Percentiles rank a stretch among this genome's conserved stretches.
Evolutionary conservation across 139 green algal species (phyloP).

Genomic region (Picochlorum sp.): DNA sequence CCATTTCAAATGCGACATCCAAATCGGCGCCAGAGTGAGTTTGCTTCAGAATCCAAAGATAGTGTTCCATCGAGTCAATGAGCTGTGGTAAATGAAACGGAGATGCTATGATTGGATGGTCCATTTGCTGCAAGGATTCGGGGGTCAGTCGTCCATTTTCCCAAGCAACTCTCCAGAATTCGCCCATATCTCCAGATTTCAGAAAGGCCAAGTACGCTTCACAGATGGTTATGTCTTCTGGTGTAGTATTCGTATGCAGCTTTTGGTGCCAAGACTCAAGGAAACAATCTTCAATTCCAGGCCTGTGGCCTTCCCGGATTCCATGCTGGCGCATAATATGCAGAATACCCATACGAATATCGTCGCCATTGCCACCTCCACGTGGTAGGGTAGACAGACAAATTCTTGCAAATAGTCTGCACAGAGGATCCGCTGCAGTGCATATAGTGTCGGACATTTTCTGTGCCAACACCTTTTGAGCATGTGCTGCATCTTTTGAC

Average conservation of each 20-base stretch:
- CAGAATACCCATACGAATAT: slow-evolving; percentile 55
- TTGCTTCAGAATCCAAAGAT: slow-evolving; percentile 82
- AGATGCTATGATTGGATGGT: slow-evolving; percentile 46
- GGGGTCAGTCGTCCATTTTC: slow-evolving; percentile 55
- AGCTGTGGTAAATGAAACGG: slow-evolving; percentile 82
- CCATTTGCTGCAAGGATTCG: slow-evolving; percentile 53
- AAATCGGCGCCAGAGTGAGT: slow-evolving; percentile 68
- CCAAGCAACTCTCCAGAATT: slow-evolving; percentile 61
- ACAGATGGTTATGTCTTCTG: slow-evolving; percentile 96
- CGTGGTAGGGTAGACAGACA: slow-evolving; percentile 57
- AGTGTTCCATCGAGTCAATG: slow-evolving; percentile 70
- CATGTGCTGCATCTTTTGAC: slow-evolving; percentile 79
- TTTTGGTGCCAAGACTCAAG: slow-evolving; percentile 95
- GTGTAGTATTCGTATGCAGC: slow-evolving; percentile 98
- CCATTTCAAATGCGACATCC: slow-evolving; percentile 64
- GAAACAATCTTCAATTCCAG: slow-evolving; percentile 77
- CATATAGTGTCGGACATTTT: slow-evolving; percentile 45
- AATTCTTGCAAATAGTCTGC: slow-evolving; percentile 55
- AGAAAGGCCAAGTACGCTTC: slow-evolving; percentile 90
- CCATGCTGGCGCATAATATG: slow-evolving; percentile 85
- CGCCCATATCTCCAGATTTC: slow-evolving; percentile 23
- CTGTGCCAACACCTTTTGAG: slow-evolving; percentile 68
- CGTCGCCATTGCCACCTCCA: slow-evolving; percentile 66
- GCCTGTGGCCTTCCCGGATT: slow-evolving; percentile 74
- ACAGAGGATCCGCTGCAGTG: slow-evolving; percentile 23